A percentile compares a stretch with the other conserved stretches of the same genome.
phyloP scores from a whole-genome alignment of 176 grass and related monocot genomes.

The Eleusine coracana region DNA sequence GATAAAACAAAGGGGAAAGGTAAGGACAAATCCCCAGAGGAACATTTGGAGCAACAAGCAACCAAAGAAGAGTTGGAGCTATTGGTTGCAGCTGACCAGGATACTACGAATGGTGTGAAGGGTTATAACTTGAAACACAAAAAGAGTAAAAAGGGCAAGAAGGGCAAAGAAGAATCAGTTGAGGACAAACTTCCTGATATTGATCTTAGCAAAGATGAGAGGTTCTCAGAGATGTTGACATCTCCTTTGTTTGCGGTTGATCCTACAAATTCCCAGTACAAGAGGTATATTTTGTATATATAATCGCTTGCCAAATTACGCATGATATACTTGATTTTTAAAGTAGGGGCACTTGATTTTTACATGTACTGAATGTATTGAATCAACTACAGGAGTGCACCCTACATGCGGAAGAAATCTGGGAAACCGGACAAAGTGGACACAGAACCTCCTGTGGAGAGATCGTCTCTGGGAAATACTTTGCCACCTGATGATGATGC shows the following conservation, averaged over 20 bases:
- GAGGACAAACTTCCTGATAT: slow-evolving; percentile 65
- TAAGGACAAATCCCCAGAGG: slow-evolving; percentile 37
- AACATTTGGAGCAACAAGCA: slow-evolving; percentile 62
- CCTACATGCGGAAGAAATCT: slow-evolving; percentile 47
- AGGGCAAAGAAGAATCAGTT: slow-evolving; percentile 56
- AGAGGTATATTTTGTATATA: slow-evolving; percentile 54
- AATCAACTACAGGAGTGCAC: slow-evolving; percentile 51
- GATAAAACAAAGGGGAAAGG: slow-evolving; percentile 52
- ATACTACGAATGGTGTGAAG: slow-evolving; percentile 54
- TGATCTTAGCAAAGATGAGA: slow-evolving; percentile 67
- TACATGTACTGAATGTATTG: neutral
- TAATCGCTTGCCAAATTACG: neutral
- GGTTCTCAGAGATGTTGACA: slow-evolving; percentile 62
- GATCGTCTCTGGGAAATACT: slow-evolving; percentile 25
- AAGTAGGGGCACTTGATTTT: neutral
- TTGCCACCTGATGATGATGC: slow-evolving; percentile 30
- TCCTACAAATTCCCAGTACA: slow-evolving; percentile 88
- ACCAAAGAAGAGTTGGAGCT: slow-evolving; percentile 86
- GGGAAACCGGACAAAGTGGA: slow-evolving; percentile 16
- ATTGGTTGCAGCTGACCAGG: slow-evolving; percentile 67
- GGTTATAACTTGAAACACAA: slow-evolving; percentile 77
- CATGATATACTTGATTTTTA: neutral
- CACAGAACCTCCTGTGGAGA: slow-evolving; percentile 10
- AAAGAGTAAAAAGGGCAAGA: slow-evolving; percentile 74
- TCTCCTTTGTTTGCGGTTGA: slow-evolving; percentile 79